phyloP scores from a whole-genome alignment of 2,329 filamentous ascomycete species.

The Fusarium graminum region DNA sequence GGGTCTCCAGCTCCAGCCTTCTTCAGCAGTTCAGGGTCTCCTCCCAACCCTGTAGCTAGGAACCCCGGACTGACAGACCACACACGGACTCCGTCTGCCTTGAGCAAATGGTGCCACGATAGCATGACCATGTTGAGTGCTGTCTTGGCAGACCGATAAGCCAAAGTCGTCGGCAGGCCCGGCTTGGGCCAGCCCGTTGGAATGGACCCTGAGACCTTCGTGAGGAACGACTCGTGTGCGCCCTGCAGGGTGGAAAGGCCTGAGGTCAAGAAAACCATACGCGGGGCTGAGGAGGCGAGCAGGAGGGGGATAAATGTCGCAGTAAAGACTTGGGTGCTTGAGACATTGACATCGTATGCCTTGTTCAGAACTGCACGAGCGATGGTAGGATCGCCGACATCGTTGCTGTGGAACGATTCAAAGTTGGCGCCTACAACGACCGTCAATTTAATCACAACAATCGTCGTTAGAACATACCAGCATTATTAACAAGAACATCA shows the following conservation, averaged over 20 bases:
- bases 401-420: constrained; percentile 52
- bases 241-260: constrained; percentile 58
- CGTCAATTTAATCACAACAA: neutral
- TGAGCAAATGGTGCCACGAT: constrained; percentile 60
- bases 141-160: constrained; percentile 47
- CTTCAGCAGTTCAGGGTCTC: constrained; percentile 49
- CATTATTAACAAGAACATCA: constrained; percentile 70
- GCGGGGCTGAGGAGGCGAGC: constrained; percentile 56
- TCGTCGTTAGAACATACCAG: constrained; percentile 54
- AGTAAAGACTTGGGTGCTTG: constrained; percentile 60
- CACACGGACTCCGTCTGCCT: constrained; percentile 64
- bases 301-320: constrained; percentile 60
- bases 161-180: constrained; percentile 56
- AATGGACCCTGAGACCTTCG: constrained; percentile 44
- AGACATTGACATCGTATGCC: constrained; percentile 64
- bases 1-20: constrained; percentile 54
- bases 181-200: constrained; percentile 64
- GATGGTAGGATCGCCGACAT: constrained; percentile 44
- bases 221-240: constrained; percentile 46
- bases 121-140: constrained; percentile 53
- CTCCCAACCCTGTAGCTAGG: constrained; percentile 61
- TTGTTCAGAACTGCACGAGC: constrained; percentile 60
- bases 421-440: constrained; percentile 56
- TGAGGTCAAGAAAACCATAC: constrained; percentile 63
- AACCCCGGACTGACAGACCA: constrained; percentile 63